Base-by-base conservation (phyloP, 2,329 filamentous ascomycete genomes). In the Claviceps sp. region DNA sequence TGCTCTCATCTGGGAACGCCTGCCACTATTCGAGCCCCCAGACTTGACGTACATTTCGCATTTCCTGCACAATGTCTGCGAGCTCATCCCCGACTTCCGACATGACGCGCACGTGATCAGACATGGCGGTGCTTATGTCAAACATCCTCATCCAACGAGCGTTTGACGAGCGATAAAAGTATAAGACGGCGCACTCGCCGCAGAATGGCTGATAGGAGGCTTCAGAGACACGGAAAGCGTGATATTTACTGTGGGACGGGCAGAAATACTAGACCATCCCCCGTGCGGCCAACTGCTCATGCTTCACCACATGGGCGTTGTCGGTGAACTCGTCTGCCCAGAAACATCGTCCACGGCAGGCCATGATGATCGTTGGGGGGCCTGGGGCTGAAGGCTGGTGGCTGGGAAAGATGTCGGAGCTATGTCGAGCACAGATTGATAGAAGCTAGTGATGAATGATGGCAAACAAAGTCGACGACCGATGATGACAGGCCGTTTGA, bases 151-250 rank as follows among this genome's bases (percentile, higher is more conserved):
- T 11, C 64, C 64, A 66, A 22, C 45, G 14, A 2, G 55, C 58
- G 5, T 40, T 16, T n/a, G 49, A 40, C 11, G 48, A 26, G 3
- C 48, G 26, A 45, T 58, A 22, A 47, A 58, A 65, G 55, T 61
- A 66, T 7, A 66, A 46, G 17, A 60, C 59, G 19, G 65, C 61
- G 42, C 65, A 68, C 50, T 67, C 66, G 55, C 64, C 65, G 37
- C 65, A 68, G 3, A 54, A 49, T 1, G 66, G 65, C 47, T 68
- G 65, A 1, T n/a, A 6, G 5, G 46, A 48, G 13, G 38, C 24
- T 3, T 22, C 11, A 8, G 11, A 34, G 37, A 56, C 47, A 34
- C 53, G 52, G 8, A 68, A 59, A 17, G 59, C 58, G 56, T 68
- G 65, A 40, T 59, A 62, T 16, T 45, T 13, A 13, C 53, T 50